Conservation (phyloP, 345 rosid genomes). For the Raphanus sativus region DNA sequence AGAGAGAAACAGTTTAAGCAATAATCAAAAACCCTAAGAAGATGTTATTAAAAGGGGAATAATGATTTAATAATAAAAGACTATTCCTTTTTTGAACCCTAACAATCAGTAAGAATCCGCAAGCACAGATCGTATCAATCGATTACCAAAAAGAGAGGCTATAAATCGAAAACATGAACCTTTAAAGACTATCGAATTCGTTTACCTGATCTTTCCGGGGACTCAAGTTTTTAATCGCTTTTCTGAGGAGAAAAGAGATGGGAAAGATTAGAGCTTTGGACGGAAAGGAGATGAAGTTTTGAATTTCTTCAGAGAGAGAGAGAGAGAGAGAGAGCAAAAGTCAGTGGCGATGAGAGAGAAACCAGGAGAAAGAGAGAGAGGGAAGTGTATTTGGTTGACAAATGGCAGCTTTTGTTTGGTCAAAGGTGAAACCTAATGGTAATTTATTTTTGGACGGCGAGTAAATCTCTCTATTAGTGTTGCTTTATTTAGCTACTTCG, state of each 20-base stretch:
- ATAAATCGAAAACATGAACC: no score
- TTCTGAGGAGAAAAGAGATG: neutral
- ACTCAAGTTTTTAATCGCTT: no score
- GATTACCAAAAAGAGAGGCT: neutral
- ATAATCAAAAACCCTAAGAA: no score
- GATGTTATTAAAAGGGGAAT: no score
- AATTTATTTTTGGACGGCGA: conserved; percentile 8
- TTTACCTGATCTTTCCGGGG: no score
- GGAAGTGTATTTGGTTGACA: conserved; percentile 34
- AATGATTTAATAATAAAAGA: no score
- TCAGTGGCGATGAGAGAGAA: conserved; percentile 37
- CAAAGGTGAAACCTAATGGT: neutral
- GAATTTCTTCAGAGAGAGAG: conserved; percentile 22
- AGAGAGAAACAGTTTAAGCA: neutral
- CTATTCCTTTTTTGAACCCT: no score
- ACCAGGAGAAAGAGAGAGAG: conserved; percentile 11
- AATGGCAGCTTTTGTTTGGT: conserved; percentile 17
- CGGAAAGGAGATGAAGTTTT: conserved; percentile 21
- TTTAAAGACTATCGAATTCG: no score
- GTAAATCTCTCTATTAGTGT: neutral
- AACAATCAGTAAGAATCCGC: no score
- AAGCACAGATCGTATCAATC: no score
- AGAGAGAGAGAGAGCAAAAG: conserved; percentile 27
- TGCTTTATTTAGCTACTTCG: neutral
- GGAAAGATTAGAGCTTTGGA: conserved; percentile 12